Conservation (phyloP, 495 filamentous ascomycete genomes). For the Aspergillus homomorphus region DNA sequence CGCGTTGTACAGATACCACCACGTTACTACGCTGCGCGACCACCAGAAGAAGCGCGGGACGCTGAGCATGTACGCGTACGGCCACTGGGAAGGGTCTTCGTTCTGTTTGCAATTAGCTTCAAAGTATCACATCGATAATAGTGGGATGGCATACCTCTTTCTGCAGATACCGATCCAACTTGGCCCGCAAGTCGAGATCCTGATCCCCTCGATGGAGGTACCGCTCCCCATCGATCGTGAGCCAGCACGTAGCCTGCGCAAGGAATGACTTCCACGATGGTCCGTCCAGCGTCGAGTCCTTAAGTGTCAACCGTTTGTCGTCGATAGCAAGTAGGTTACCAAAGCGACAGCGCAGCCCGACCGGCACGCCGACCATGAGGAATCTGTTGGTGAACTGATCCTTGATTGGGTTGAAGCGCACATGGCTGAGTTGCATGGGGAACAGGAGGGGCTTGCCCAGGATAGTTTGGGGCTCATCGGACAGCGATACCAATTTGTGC, state of each 20-base stretch:
- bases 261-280: background rate
- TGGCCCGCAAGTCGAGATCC: conserved; percentile 12
- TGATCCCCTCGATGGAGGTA: conserved; percentile 15
- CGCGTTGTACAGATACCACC: conserved; percentile 73
- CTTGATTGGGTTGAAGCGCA: conserved; percentile 8
- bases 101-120: background rate
- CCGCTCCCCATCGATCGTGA: conserved; percentile 6
- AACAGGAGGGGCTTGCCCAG: conserved; percentile 19
- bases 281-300: background rate
- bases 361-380: conserved; percentile 12
- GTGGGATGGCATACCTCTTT: conserved; percentile 5
- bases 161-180: conserved; percentile 12
- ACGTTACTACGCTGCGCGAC: conserved; percentile 72
- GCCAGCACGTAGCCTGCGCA: conserved; percentile 14
- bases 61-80: conserved; percentile 66
- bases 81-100: conserved; percentile 24
- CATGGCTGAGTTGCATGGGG: conserved; percentile 13
- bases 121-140: no score
- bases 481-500: conserved; percentile 9
- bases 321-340: conserved; percentile 13
- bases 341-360: conserved; percentile 12
- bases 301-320: conserved; percentile 6
- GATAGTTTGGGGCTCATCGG: conserved; percentile 7
- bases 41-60: conserved; percentile 68
- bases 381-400: conserved; percentile 14